Conservation (phyloP, 768 basidiomycete species). For the Cystofilobasidium capitatum region DNA sequence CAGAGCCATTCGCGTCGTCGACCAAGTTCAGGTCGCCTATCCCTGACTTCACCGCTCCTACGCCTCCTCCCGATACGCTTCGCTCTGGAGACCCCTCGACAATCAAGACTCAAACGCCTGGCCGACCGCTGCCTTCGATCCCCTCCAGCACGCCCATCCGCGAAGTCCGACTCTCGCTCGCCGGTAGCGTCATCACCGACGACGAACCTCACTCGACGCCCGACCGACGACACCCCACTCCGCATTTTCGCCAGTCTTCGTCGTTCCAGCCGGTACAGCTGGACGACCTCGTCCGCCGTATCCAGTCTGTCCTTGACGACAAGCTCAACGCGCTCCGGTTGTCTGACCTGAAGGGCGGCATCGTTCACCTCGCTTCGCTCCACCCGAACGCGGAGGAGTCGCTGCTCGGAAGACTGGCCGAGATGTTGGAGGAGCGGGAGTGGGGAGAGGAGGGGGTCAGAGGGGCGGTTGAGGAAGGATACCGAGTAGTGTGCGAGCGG, state of each 20-base stretch:
- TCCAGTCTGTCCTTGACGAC: conserved; percentile 17
- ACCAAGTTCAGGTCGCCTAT: conserved; percentile 4
- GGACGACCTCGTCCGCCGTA: conserved; percentile 6
- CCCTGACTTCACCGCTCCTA: neutral
- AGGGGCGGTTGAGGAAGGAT: conserved; percentile 7
- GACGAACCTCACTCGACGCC: neutral
- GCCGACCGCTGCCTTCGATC: conserved; percentile 5
- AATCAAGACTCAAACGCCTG: neutral
- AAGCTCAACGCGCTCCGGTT: conserved; percentile 12
- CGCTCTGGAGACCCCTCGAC: neutral
- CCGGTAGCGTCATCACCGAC: conserved; percentile 1
- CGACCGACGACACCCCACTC: neutral
- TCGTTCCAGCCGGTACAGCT: neutral
- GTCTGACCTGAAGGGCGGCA: neutral
- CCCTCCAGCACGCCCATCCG: neutral
- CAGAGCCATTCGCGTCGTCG: neutral
- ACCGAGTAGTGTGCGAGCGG: conserved; percentile 16
- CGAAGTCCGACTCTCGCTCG: neutral
- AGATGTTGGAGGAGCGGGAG: neutral
- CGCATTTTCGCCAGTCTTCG: too few relatives aligned
- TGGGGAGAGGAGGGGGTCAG: neutral
- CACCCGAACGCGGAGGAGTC: conserved; percentile 20
- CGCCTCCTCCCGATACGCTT: neutral
- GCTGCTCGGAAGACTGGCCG: conserved; percentile 2
- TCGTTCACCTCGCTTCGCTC: conserved; percentile 14